phyloP scores from a whole-genome alignment of 768 basidiomycete species.

The Boletus rubropictus region DNA sequence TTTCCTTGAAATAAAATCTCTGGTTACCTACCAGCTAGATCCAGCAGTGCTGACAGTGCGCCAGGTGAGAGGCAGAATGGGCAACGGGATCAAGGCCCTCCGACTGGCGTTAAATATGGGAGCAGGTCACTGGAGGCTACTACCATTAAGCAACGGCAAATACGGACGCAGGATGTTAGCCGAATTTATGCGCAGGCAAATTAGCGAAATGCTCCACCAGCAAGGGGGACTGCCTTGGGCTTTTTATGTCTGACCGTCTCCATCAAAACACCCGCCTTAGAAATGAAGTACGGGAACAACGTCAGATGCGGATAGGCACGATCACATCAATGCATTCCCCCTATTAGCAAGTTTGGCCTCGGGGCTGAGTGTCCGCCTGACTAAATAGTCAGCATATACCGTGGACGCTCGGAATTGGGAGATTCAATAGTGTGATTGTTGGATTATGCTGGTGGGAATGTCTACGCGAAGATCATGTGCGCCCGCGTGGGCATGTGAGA shows the following conservation, averaged over 20 bases:
- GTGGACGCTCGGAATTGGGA: slow-evolving; percentile 11
- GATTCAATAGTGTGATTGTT: slow-evolving; percentile 15
- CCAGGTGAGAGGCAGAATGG: not conserved
- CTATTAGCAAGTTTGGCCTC: slow-evolving; percentile 2
- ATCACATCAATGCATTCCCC: slow-evolving; percentile 12
- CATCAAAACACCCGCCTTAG: slow-evolving; percentile 2
- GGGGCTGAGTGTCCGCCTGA: slow-evolving; percentile 1
- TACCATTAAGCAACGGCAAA: not conserved
- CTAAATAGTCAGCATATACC: slow-evolving; percentile 2
- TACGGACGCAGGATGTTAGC: not conserved
- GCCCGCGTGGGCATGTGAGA: slow-evolving; percentile 4
- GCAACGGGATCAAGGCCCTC: not conserved
- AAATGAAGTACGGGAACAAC: slow-evolving; percentile 8
- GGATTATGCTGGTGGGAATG: slow-evolving; percentile 10
- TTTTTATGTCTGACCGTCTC: slow-evolving; percentile 13
- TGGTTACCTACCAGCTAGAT: slow-evolving; percentile 8
- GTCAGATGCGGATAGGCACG: slow-evolving; percentile 12
- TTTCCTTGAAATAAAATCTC: not conserved
- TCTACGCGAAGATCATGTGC: slow-evolving; percentile 13
- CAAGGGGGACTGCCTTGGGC: not conserved
- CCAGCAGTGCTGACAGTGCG: not conserved
- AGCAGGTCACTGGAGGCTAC: not conserved
- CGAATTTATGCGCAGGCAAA: not conserved
- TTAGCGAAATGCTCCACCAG: slow-evolving; percentile 1
- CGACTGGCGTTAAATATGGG: not conserved